A percentile compares a stretch with the other conserved stretches of the same genome.
These are phyloP conservation scores for Trypanosoma caninum DNA, from an alignment of 208 protist species.

Conservation along the genomic window DNA sequence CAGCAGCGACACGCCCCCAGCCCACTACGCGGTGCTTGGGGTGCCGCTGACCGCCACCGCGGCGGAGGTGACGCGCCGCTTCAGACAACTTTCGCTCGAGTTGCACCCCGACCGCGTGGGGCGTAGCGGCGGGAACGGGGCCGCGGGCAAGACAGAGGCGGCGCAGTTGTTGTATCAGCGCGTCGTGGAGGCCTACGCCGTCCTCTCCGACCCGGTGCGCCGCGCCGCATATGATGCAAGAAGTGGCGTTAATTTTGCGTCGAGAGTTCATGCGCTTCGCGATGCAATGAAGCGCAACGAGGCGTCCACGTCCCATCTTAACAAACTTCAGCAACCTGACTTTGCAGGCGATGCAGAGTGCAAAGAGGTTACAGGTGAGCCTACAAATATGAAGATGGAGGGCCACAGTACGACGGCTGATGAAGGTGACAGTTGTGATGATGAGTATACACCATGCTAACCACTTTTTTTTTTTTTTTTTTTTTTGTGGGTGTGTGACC, in stretches of 20 bases:
- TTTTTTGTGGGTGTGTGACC: neutral
- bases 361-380: neutral
- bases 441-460: constrained; percentile 5
- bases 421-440: constrained; percentile 5
- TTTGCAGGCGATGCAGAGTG: neutral
- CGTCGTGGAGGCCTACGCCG: constrained; percentile 70
- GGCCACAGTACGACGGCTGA: neutral
- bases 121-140: constrained; percentile 28
- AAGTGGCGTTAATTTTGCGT: constrained; percentile 70
- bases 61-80: constrained; percentile 52
- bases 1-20: too few species aligned
- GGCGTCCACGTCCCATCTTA: neutral
- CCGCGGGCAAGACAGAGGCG: constrained; percentile 21
- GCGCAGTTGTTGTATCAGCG: constrained; percentile 48
- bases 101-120: constrained; percentile 76
- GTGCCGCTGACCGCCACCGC: constrained; percentile 47
- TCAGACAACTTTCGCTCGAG: constrained; percentile 62
- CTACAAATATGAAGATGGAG: neutral
- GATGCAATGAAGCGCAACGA: constrained; percentile 23
- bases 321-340: neutral
- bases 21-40: constrained; percentile 71
- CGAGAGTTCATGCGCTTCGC: constrained; percentile 35
- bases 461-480: neutral
- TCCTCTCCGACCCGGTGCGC: constrained; percentile 62
- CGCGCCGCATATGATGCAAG: constrained; percentile 65